Conservation (phyloP, 495 filamentous ascomycete species). For the Aspergillus hancockii region DNA sequence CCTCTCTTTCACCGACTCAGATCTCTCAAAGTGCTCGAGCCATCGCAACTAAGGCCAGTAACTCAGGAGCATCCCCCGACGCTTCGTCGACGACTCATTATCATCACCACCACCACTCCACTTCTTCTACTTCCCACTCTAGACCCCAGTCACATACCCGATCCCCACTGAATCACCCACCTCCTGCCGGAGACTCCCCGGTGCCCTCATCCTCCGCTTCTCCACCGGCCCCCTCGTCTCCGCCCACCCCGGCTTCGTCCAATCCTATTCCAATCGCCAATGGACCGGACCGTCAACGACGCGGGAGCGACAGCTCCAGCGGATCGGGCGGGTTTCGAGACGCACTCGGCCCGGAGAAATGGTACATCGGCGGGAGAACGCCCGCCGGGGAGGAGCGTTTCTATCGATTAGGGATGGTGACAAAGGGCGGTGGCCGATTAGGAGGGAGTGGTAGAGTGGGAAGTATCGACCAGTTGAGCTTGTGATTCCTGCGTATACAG, state of each 20-base stretch:
- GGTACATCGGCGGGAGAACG: conserved; percentile 87
- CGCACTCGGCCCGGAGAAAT: conserved; percentile 72
- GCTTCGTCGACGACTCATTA: conserved; percentile 25
- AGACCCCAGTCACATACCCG: conserved; percentile 29
- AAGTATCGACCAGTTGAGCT: conserved; percentile 63
- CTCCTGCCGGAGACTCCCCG: conserved; percentile 15
- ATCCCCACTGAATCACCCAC: conserved; percentile 18
- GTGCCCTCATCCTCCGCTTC: conserved; percentile 22
- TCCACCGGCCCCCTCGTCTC: conserved; percentile 26
- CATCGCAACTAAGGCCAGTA: conserved; percentile 43
- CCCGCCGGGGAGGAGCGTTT: conserved; percentile 86
- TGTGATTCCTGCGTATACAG: conserved; percentile 36
- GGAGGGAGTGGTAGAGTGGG: conserved; percentile 59
- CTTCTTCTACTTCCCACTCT: conserved; percentile 15
- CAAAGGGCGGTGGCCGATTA: conserved; percentile 47
- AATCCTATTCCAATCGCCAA: conserved; percentile 43
- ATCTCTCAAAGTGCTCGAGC: conserved; percentile 44
- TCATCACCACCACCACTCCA: conserved; percentile 18
- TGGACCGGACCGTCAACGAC: conserved; percentile 40
- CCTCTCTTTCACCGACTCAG: conserved; percentile 35
- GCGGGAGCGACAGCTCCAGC: conserved; percentile 76
- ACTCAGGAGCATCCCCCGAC: conserved; percentile 15
- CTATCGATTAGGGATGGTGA: conserved; percentile 70
- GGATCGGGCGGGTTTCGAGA: conserved; percentile 77
- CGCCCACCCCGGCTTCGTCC: conserved; percentile 28